Evolutionary conservation across 179 eudicot genomes (phyloP).

Genomic region (Silene noctiflora): DNA sequence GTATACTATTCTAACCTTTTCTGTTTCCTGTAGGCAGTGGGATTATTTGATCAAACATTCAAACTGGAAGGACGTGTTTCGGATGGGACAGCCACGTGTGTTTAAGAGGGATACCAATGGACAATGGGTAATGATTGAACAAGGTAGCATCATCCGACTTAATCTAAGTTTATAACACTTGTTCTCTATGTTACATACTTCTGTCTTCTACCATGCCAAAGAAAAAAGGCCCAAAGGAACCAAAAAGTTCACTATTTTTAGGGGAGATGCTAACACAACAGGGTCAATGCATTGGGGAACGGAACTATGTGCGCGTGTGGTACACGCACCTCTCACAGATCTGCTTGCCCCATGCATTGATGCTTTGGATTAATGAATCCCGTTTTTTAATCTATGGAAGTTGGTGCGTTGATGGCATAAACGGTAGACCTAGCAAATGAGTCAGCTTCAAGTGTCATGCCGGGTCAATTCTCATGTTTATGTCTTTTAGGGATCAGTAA

Average conservation of each 20-base stretch:
- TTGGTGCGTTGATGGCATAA: not conserved
- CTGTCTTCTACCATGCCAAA: not conserved
- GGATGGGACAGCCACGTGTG: conserved; percentile 50
- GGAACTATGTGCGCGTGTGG: not conserved
- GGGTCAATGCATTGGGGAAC: not conserved
- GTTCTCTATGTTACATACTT: not conserved
- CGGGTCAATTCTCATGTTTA: not conserved
- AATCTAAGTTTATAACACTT: not conserved
- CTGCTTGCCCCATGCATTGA: not conserved
- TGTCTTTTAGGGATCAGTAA: not conserved
- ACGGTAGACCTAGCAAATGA: not conserved
- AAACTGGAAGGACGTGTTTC: conserved; percentile 67
- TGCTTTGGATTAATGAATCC: not conserved
- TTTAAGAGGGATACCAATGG: conserved; percentile 49
- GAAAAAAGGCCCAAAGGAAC: not conserved
- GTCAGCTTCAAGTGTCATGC: not conserved
- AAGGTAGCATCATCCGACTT: conserved; percentile 20
- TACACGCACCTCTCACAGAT: not conserved
- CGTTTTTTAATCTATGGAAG: not conserved
- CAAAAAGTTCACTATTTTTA: not conserved
- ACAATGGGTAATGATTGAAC: conserved; percentile 45
- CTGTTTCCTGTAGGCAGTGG: conserved; percentile 45
- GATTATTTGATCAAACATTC: conserved; percentile 63
- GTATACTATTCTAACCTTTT: not conserved
- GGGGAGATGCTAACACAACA: not conserved